Conservation (phyloP, 108 stramenopile genomes). For the Ochromonas danica region DNA sequence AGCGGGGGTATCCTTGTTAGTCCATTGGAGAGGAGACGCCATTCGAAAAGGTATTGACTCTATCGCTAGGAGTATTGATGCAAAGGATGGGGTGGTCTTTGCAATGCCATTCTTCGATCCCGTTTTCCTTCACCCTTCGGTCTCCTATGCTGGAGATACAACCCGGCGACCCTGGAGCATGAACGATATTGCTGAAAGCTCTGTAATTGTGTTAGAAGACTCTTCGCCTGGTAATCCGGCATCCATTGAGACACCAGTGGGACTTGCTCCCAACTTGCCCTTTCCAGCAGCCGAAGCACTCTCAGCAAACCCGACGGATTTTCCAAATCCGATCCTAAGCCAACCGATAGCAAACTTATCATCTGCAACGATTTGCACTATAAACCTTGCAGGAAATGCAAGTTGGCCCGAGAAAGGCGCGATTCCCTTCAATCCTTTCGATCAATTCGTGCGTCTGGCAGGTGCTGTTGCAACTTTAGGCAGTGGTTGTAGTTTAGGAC, state of each 20-base stretch:
- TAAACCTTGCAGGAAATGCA: not conserved
- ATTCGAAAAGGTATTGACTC: not conserved
- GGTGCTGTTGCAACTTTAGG: conserved; percentile 74
- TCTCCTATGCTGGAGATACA: not conserved
- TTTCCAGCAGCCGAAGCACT: too few species aligned
- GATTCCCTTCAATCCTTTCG: not conserved
- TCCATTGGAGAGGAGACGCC: not conserved
- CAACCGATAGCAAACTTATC: not conserved
- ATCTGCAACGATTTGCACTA: not conserved
- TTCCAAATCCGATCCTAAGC: too few species aligned
- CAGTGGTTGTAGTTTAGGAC: conserved; percentile 77
- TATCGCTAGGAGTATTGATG: not conserved
- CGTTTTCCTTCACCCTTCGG: not conserved
- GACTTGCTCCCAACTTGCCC: too few species aligned
- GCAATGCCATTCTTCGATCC: not conserved
- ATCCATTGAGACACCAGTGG: not conserved
- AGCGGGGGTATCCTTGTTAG: not conserved
- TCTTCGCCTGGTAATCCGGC: not conserved
- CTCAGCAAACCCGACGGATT: too few species aligned
- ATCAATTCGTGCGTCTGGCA: not conserved
- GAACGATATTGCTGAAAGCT: too few species aligned
- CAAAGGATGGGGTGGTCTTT: not conserved
- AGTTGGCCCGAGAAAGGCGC: not conserved
- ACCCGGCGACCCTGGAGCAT: too few species aligned
- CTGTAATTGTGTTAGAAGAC: not conserved